Conservation (phyloP, 257 asterid genomes). For the Avicennia marina region DNA sequence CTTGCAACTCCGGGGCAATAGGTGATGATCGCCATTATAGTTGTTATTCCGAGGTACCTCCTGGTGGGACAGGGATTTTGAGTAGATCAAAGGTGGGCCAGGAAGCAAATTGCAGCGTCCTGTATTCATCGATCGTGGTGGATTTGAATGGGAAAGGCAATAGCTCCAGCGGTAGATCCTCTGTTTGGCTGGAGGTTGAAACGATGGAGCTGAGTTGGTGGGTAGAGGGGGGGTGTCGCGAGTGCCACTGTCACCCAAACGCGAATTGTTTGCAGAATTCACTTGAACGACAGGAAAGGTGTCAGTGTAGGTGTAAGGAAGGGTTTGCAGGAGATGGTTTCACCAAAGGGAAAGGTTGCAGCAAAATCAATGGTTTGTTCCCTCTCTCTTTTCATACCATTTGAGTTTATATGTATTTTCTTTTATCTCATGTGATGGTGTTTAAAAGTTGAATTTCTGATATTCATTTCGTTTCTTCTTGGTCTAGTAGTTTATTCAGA, state of each 20-base stretch:
- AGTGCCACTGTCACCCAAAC: slow-evolving; percentile 35
- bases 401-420: too few species aligned
- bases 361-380: slow-evolving; percentile 53
- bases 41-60: slow-evolving; percentile 38
- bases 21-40: slow-evolving; percentile 9
- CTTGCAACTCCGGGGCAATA: slow-evolving; percentile 20
- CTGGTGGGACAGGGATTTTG: slow-evolving; percentile 29
- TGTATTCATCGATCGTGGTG: slow-evolving; percentile 54
- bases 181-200: slow-evolving; percentile 44
- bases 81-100: slow-evolving; percentile 17
- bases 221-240: slow-evolving; percentile 49
- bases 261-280: slow-evolving; percentile 34
- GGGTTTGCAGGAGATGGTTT: slow-evolving; percentile 81
- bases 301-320: slow-evolving; percentile 57
- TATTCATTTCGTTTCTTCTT: too few species aligned
- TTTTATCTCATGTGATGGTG: too few species aligned
- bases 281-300: slow-evolving; percentile 16
- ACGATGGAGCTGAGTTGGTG: slow-evolving; percentile 79
- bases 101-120: slow-evolving; percentile 28
- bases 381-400: neutral
- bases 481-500: too few species aligned
- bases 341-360: slow-evolving; percentile 44
- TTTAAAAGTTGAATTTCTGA: too few species aligned
- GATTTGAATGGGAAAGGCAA: slow-evolving; percentile 11
- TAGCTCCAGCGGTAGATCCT: slow-evolving; percentile 8